Evolutionary conservation across 1,284 basidiomycete genomes (phyloP), one percentile per base, ranked within the genome.

Genomic region (Mycosarcoma mackinlayi): DNA sequence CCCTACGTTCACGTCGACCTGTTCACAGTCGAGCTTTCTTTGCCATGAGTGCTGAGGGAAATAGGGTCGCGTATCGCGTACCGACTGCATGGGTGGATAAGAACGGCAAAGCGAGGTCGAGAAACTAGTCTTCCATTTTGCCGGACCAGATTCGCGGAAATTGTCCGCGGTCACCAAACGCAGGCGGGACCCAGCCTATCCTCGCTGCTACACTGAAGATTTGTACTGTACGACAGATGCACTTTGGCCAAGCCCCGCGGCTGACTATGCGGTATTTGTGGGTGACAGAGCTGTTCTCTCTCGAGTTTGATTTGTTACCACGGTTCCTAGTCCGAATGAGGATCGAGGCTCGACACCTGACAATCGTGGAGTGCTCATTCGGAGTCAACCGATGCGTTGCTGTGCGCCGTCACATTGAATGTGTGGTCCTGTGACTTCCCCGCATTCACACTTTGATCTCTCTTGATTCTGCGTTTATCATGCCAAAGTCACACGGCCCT

Each of bases 141-240:
- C 5, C 56, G 63, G 56, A 47, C 63, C 34, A 59, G 56, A 59
- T 59, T 52, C 56, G 56, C 63, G 63, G 47, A 47, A 6, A 18
- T 0, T 8, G 35, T 58, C 56, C 63, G 56, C 56, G 63, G 63
- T 31, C 16, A 14, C 13, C 18, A n/a, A 18, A 2, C 18, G 33
- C 14, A 8, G 14, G 30, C 30, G 8, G 30, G 30, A 31, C 30
- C 30, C 30, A 10, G 30, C 14, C 30, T 31, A 31, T 10, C 30
- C n/a, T n/a, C n/a, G n/a, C n/a, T n/a, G n/a, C n/a, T n/a, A n/a
- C n/a, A n/a, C n/a, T n/a, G n/a, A n/a, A n/a, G n/a, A n/a, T n/a
- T n/a, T n/a, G 14, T 14, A 31, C 30, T 10, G 14, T 31, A 31
- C 30, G 14, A 7, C 21, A 11, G 19, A 23, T 47, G 33, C 39